Conservation (phyloP, 805 yeast species). For the Metschnikowia baotianmanensis region DNA sequence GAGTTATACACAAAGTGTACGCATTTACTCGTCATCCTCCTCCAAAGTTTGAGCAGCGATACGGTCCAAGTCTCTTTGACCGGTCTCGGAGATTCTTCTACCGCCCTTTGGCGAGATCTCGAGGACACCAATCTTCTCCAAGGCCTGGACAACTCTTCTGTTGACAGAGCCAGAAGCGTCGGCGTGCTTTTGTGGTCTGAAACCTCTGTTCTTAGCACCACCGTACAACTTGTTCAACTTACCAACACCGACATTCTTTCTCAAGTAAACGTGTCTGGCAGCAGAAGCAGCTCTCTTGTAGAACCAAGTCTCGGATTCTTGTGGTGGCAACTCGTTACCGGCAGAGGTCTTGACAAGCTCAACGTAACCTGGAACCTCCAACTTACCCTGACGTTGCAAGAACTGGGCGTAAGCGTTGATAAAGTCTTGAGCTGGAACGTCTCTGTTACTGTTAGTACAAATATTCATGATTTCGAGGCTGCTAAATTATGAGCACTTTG, state of each 20-base stretch:
- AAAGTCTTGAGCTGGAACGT: slow-evolving; percentile 99
- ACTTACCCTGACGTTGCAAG: slow-evolving; percentile 99
- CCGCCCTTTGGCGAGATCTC: slow-evolving; percentile 98
- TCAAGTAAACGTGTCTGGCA: slow-evolving; percentile 99
- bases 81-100: slow-evolving; percentile 98
- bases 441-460: slow-evolving; percentile 60
- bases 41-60: slow-evolving; percentile 98
- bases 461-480: background rate
- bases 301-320: slow-evolving; percentile 99
- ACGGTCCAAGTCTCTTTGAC: slow-evolving; percentile 99
- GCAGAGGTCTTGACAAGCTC: slow-evolving; percentile 99
- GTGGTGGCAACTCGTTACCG: slow-evolving; percentile 99
- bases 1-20: slow-evolving; percentile 18
- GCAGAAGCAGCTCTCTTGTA: slow-evolving; percentile 99
- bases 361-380: slow-evolving; percentile 99
- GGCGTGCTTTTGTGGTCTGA: slow-evolving; percentile 96
- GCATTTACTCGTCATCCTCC: slow-evolving; percentile 60
- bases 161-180: slow-evolving; percentile 99
- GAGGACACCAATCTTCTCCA: slow-evolving; percentile 96
- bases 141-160: slow-evolving; percentile 97
- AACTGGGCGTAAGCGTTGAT: slow-evolving; percentile 99
- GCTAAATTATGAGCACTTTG: background rate
- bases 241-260: slow-evolving; percentile 99
- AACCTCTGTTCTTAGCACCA: slow-evolving; percentile 98
- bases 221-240: slow-evolving; percentile 98